Evolutionary conservation across 352 stramenopile genomes (phyloP), one percentile per base, ranked within the genome.

Genomic region (Pythium dissotocum): DNA sequence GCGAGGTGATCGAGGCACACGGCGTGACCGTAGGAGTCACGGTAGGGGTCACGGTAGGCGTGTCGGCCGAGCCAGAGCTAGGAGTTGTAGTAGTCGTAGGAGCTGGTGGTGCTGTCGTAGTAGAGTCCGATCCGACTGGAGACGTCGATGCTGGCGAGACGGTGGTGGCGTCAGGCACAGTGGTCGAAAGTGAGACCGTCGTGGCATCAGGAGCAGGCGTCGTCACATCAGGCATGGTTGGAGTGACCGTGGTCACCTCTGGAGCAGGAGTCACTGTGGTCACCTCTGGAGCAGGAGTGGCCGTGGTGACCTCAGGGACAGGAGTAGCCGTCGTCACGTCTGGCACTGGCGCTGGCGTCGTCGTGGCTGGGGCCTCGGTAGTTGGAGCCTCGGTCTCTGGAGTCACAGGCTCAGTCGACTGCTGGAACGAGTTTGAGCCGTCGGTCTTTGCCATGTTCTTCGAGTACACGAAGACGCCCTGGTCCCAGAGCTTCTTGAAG

Each of bases 381-480:
- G 61, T 60, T 16, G 49, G 21, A 4, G 61, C 38, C 35, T 28
- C 24, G 2, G 54, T 28, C 54, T 30, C 32, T 35, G 46, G 59
- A 21, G 56, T 57, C 49, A 57, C 49, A 16, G 49, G 49, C 3
- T 12, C 32, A 0, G 24, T 33, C 21, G 32, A 36, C 21, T 57
- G 49, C 24, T 36, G 32, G 18, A 32, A n/a, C 49, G 49, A 57
- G 14, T 36, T 61, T 18, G 55, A 21, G 14, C 65, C 61, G 49
- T 42, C 44, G 21, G 70, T 57, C 40, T 53, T 53, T 28, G 62
- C 24, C 42, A 69, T 59, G 16, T 46, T 28, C 40, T 62, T 57
- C 53, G 66, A 60, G n/a, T 70, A 69, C 28, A 90, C 82, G 52
- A 90, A 90, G 71, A 82, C 89, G 1, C 85, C 85, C 63, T 90